phyloP scores from a whole-genome alignment of 805 yeast species.

The Wickerhamiella brachini region DNA sequence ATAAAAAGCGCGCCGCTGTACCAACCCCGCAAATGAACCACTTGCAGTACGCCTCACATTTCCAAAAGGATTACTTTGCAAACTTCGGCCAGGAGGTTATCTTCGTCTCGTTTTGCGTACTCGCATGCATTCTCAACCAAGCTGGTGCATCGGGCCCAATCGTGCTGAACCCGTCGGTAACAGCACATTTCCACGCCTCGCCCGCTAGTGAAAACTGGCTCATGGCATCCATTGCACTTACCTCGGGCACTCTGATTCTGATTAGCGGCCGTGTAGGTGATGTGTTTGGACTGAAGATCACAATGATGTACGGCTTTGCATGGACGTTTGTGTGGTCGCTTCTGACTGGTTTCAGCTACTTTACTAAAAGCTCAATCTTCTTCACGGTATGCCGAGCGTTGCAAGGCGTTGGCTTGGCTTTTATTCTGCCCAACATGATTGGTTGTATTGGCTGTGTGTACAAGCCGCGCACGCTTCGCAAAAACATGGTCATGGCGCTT shows the following conservation, averaged over 20 bases:
- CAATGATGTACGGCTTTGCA: constrained; percentile 40
- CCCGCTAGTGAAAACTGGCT: constrained; percentile 38
- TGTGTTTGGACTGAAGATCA: constrained; percentile 44
- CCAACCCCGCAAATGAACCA: not conserved
- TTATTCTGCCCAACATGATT: constrained; percentile 44
- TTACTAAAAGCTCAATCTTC: constrained; percentile 22
- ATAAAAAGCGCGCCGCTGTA: not conserved
- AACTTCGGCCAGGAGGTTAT: constrained; percentile 9
- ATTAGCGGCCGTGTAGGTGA: constrained; percentile 63
- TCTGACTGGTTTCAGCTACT: constrained; percentile 46
- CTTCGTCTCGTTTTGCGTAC: constrained; percentile 18
- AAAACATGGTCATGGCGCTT: constrained; percentile 41
- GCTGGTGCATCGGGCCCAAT: constrained; percentile 25
- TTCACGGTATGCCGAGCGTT: constrained; percentile 38
- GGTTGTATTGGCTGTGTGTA: constrained; percentile 36
- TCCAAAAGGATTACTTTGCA: not conserved
- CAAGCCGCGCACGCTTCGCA: constrained; percentile 23
- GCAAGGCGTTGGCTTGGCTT: constrained; percentile 53
- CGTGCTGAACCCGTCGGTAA: constrained; percentile 22
- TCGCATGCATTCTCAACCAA: constrained; percentile 29
- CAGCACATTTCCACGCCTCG: constrained; percentile 20
- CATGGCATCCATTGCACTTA: constrained; percentile 55
- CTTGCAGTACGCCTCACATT: not conserved
- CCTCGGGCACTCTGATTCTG: constrained; percentile 60
- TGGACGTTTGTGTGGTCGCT: constrained; percentile 46